Percentiles rank a stretch among this genome's conserved stretches.
These are phyloP conservation scores for Scutellaria baicalensis DNA, from an alignment of 257 asterid genomes.

Conservation along the genomic window DNA sequence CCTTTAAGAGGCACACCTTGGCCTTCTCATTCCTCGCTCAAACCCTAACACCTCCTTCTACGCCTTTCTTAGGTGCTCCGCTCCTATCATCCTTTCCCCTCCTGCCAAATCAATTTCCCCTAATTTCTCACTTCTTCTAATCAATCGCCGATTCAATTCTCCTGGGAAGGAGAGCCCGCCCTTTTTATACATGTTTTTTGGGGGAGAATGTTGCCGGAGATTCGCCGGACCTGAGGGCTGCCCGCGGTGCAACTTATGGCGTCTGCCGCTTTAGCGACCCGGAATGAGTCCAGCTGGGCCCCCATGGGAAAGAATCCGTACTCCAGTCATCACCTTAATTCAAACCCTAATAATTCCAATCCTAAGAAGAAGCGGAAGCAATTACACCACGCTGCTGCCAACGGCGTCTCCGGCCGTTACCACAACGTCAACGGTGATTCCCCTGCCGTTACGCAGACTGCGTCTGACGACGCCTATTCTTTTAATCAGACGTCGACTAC, in stretches of 20 bases:
- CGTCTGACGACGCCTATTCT: conserved; percentile 87
- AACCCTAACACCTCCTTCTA: conserved; percentile 40
- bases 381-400: conserved; percentile 30
- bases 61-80: neutral
- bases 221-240: conserved; percentile 29
- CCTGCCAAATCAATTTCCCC: too few relatives aligned
- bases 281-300: conserved; percentile 75
- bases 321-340: conserved; percentile 41
- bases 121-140: neutral
- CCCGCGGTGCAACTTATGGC: conserved; percentile 56
- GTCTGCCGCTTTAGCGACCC: conserved; percentile 73
- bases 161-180: neutral
- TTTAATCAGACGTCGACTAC: conserved; percentile 54
- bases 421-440: conserved; percentile 9
- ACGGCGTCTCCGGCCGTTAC: conserved; percentile 31
- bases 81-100: neutral
- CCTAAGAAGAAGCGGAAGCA: conserved; percentile 66
- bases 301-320: conserved; percentile 75
- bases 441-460: conserved; percentile 69
- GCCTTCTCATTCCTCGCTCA: conserved; percentile 52
- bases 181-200: conserved; percentile 36
- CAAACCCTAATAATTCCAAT: conserved; percentile 78
- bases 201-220: conserved; percentile 23
- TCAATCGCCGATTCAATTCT: neutral
- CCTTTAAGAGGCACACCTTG: conserved; percentile 69